Conservation (phyloP, 108 stramenopile species). For the Licmophora abbreviata region DNA sequence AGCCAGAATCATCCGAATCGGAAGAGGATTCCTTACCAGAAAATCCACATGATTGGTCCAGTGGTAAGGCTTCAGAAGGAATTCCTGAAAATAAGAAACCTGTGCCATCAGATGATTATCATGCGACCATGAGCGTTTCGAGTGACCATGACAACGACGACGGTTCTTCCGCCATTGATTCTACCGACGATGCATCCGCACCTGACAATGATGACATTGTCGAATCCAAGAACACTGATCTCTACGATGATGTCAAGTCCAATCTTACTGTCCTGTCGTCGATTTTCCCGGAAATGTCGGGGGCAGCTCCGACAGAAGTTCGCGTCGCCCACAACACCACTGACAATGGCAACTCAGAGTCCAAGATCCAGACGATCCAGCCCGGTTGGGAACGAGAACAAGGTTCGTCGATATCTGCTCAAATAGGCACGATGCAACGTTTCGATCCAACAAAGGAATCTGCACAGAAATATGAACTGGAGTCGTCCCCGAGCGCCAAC, state of each 20-base stretch:
- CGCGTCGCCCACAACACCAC: conserved; percentile 12
- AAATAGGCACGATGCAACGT: conserved; percentile 27
- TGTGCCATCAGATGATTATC: conserved; percentile 34
- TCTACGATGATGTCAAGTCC: conserved; percentile 43
- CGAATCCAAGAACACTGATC: conserved; percentile 12
- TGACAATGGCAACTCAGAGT: conserved; percentile 6
- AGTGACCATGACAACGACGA: conserved; percentile 12
- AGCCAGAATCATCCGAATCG: too few relatives aligned
- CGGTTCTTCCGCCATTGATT: conserved; percentile 16
- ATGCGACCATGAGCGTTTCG: conserved; percentile 33
- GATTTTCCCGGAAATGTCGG: conserved; percentile 44
- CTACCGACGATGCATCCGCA: neutral
- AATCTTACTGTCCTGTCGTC: conserved; percentile 41
- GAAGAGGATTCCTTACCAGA: too few relatives aligned
- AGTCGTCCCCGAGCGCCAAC: neutral
- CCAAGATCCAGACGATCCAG: neutral
- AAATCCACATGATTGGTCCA: too few relatives aligned
- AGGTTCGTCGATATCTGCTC: neutral
- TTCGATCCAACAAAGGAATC: conserved; percentile 49
- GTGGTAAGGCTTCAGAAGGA: too few relatives aligned
- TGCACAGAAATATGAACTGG: conserved; percentile 16
- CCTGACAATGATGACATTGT: conserved; percentile 9
- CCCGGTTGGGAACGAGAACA: neutral
- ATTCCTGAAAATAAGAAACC: neutral
- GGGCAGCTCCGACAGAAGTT: conserved; percentile 10